phyloP scores from a whole-genome alignment of 352 stramenopile genomes.

The Phytopythium cucurbitacearum region DNA sequence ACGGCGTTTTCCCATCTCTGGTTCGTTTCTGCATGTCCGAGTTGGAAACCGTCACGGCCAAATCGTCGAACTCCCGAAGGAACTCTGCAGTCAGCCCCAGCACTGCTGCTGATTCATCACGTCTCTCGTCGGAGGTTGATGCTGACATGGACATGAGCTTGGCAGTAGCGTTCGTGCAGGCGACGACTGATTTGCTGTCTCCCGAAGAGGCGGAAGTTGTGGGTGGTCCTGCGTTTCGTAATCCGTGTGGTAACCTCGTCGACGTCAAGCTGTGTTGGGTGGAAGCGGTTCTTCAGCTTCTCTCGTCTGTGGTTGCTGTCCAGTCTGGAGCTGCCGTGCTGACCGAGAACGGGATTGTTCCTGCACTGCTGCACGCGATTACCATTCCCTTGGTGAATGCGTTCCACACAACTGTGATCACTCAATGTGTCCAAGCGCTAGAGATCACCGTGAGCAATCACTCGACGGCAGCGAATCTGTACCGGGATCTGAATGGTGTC shows the following conservation, averaged over 20 bases:
- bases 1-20: slow-evolving; percentile 78
- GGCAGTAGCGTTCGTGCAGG: slow-evolving; percentile 83
- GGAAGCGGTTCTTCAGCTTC: slow-evolving; percentile 68
- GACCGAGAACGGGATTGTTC: slow-evolving; percentile 83
- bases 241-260: slow-evolving; percentile 23
- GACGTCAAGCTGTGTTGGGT: slow-evolving; percentile 74
- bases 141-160: slow-evolving; percentile 88
- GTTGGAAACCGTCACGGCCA: slow-evolving; percentile 32
- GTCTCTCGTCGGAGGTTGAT: slow-evolving; percentile 31
- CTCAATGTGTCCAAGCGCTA: slow-evolving; percentile 74
- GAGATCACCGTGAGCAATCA: slow-evolving; percentile 82
- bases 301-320: slow-evolving; percentile 72
- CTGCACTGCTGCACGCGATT: slow-evolving; percentile 72
- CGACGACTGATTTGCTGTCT: slow-evolving; percentile 71
- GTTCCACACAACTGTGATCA: slow-evolving; percentile 71
- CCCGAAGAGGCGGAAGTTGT: slow-evolving; percentile 64
- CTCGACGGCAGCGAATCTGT: slow-evolving; percentile 59
- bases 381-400: slow-evolving; percentile 46
- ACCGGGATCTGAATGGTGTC: slow-evolving; percentile 82
- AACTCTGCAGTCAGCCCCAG: slow-evolving; percentile 5
- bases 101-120: slow-evolving; percentile 7
- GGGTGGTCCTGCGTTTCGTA: slow-evolving; percentile 43
- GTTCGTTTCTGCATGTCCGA: slow-evolving; percentile 78
- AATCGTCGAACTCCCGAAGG: slow-evolving; percentile 1
- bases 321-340: slow-evolving; percentile 70